Percentiles rank a stretch among this genome's conserved stretches.
Evolutionary conservation across 768 basidiomycete genomes (phyloP).

Genomic region (Amanita pseudoporphyria): DNA sequence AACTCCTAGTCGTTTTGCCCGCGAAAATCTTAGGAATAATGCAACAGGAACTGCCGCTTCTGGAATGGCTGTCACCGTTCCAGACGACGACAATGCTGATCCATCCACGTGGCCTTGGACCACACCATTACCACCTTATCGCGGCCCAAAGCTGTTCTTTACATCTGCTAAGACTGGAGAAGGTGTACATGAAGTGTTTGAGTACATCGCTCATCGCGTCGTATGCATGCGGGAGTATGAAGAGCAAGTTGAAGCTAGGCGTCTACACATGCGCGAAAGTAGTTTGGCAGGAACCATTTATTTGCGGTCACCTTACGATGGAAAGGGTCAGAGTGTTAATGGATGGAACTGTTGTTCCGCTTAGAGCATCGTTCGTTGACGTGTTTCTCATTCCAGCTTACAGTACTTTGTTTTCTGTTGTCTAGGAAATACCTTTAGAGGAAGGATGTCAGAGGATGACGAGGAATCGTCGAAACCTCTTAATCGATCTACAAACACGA

Average conservation of each 20-base stretch:
- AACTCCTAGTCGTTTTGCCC: conserved; percentile 48
- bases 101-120: conserved; percentile 6
- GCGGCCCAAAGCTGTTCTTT: conserved; percentile 59
- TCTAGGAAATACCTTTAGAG: no score
- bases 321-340: background rate
- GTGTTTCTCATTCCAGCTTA: no score
- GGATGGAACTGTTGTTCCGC: background rate
- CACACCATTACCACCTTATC: conserved; percentile 28
- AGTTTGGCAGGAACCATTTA: conserved; percentile 27
- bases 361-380: background rate
- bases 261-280: conserved; percentile 29
- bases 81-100: background rate
- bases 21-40: conserved; percentile 14
- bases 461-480: no score
- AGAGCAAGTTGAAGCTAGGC: conserved; percentile 39
- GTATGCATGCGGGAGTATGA: conserved; percentile 58
- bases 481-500: no score
- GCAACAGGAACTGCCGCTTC: background rate
- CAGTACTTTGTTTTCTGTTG: no score
- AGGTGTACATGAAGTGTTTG: conserved; percentile 66
- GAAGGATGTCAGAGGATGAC: no score
- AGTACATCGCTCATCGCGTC: conserved; percentile 60
- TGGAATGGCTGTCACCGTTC: background rate
- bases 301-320: background rate
- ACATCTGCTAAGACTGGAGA: conserved; percentile 74